Conservation (phyloP, 129 eudicot genomes). For the Arctium lappa region DNA sequence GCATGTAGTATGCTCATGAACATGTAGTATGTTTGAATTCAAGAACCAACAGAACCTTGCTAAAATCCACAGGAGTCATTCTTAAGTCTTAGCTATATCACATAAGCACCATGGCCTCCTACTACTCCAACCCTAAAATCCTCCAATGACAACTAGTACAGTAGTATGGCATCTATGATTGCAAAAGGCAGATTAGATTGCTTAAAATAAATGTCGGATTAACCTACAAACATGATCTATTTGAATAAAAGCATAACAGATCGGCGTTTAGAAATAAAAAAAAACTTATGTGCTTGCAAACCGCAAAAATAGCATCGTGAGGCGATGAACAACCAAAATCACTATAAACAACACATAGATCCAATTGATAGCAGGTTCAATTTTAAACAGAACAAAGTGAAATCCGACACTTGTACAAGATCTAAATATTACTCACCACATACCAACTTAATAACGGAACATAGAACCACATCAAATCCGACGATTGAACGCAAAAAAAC, state of each 20-base stretch:
- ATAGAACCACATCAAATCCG: slow-evolving; percentile 11
- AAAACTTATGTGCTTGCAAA: not conserved
- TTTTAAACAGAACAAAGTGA: not conserved
- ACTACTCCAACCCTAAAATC: slow-evolving; percentile 12
- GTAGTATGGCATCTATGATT: not conserved
- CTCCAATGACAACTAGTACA: not conserved
- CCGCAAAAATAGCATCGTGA: not conserved
- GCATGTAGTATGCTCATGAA: not conserved
- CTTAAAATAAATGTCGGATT: not conserved
- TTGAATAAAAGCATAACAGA: slow-evolving; percentile 11
- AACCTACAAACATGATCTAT: not conserved
- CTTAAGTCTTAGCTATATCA: not conserved
- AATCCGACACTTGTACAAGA: not conserved
- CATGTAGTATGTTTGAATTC: not conserved
- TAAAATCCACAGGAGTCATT: not conserved
- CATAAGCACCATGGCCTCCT: slow-evolving; percentile 7
- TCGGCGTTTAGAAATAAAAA: not conserved
- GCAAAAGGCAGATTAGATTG: not conserved
- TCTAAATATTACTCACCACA: not conserved
- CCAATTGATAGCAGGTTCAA: not conserved
- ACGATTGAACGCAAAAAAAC: not conserved
- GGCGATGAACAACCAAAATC: not conserved
- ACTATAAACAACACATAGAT: not conserved
- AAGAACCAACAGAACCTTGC: not conserved
- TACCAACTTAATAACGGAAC: not conserved